These are phyloP conservation scores for Oryza officinalis DNA, from an alignment of 176 grass and related monocot species.

Conservation along the genomic window DNA sequence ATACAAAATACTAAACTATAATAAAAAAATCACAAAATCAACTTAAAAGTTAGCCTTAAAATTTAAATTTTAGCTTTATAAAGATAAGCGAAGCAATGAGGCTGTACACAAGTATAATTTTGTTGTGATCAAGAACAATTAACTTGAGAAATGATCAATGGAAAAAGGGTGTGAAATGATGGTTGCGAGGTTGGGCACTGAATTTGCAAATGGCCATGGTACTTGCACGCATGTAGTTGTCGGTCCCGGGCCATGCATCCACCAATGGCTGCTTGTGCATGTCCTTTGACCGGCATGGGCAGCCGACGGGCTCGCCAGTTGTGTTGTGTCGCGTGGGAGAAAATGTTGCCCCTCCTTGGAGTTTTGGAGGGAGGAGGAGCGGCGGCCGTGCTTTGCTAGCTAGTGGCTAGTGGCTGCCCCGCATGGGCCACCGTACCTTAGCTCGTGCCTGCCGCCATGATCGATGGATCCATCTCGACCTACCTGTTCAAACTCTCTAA, in stretches of 20 bases:
- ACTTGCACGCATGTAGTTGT: neutral
- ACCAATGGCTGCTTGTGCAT: neutral
- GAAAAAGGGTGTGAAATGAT: too few relatives aligned
- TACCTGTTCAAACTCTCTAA: neutral
- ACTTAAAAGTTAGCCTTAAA: too few relatives aligned
- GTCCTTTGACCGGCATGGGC: conserved; percentile 15
- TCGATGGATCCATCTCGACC: neutral
- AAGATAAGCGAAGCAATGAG: too few relatives aligned
- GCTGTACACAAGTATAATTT: too few relatives aligned
- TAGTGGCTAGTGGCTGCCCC: too few relatives aligned
- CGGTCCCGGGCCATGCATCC: neutral
- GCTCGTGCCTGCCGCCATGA: neutral
- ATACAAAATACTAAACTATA: too few relatives aligned
- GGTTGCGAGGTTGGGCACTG: neutral
- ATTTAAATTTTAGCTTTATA: too few relatives aligned
- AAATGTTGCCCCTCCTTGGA: neutral
- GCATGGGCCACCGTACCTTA: neutral
- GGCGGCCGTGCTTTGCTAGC: neutral
- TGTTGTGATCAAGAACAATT: too few relatives aligned
- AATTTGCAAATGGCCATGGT: neutral
- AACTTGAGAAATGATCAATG: too few relatives aligned
- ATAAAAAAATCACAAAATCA: too few relatives aligned
- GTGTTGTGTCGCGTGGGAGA: neutral
- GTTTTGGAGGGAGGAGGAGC: neutral
- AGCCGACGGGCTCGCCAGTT: neutral